Evolutionary conservation across 73 alveolate genomes (phyloP).

Genomic region (Paramecium primaurelia): DNA sequence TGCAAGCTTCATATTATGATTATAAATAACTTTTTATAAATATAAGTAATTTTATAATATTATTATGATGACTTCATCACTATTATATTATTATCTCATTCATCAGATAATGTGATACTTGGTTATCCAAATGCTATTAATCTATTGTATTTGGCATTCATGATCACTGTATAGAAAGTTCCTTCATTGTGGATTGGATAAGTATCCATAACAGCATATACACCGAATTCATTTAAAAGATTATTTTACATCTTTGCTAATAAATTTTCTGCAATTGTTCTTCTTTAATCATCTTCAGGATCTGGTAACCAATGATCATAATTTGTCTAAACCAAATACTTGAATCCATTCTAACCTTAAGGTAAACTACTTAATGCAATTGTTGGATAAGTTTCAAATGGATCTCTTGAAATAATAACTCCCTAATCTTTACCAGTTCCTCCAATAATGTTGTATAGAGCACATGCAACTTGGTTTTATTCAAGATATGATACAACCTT

Average conservation of each 20-base stretch:
- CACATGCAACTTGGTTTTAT: neutral
- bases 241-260: neutral
- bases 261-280: conserved; percentile 38
- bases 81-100: neutral
- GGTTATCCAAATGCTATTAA: conserved; percentile 45
- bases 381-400: neutral
- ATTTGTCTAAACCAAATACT: conserved; percentile 20
- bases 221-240: conserved; percentile 25
- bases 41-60: neutral
- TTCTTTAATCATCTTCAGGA: conserved; percentile 13
- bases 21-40: neutral
- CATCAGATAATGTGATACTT: neutral
- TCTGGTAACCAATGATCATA: conserved; percentile 41
- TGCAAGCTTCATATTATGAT: neutral
- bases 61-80: conserved; percentile 16
- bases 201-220: conserved; percentile 39
- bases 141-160: conserved; percentile 14
- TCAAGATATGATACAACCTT: conserved; percentile 25
- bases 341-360: neutral
- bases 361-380: neutral
- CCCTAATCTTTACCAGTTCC: conserved; percentile 29
- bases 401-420: conserved; percentile 41
- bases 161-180: conserved; percentile 23
- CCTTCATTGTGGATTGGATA: conserved; percentile 52
- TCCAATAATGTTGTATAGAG: neutral